Evolutionary conservation across 176 grass and related monocot species (phyloP).

Genomic region (Metroxylon sagu): DNA sequence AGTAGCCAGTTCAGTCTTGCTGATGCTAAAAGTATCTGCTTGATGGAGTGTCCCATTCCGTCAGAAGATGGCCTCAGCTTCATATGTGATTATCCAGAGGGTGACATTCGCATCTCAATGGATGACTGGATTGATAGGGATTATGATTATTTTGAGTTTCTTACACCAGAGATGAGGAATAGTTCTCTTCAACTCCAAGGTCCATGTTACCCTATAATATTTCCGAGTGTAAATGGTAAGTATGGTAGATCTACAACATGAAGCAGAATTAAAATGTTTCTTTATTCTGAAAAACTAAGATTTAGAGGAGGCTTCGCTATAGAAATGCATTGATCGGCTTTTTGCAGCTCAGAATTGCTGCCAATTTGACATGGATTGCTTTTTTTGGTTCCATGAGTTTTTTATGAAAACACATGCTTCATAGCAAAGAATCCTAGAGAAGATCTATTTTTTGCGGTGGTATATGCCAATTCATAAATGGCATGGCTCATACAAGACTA

Average conservation of each 20-base stretch:
- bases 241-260: neutral
- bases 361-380: no score
- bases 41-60: constrained; percentile 89
- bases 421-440: no score
- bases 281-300: no score
- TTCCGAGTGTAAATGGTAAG: constrained; percentile 86
- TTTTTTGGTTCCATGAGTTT: no score
- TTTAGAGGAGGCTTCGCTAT: no score
- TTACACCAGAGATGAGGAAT: constrained; percentile 87
- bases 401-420: no score
- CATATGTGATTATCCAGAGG: constrained; percentile 91
- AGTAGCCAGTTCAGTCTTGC: constrained; percentile 53
- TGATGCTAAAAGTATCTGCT: constrained; percentile 77
- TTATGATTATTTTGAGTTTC: constrained; percentile 93
- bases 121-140: constrained; percentile 98
- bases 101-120: constrained; percentile 62
- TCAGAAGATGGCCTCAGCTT: constrained; percentile 65
- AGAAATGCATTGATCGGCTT: no score
- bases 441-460: no score
- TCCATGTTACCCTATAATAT: constrained; percentile 93
- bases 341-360: no score
- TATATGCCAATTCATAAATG: no score
- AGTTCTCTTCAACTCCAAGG: constrained; percentile 90
- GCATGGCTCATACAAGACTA: no score
- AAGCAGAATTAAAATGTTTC: neutral